Conservation (phyloP, 371 early-diverging fungal genomes). For the Mortierella sp. region DNA sequence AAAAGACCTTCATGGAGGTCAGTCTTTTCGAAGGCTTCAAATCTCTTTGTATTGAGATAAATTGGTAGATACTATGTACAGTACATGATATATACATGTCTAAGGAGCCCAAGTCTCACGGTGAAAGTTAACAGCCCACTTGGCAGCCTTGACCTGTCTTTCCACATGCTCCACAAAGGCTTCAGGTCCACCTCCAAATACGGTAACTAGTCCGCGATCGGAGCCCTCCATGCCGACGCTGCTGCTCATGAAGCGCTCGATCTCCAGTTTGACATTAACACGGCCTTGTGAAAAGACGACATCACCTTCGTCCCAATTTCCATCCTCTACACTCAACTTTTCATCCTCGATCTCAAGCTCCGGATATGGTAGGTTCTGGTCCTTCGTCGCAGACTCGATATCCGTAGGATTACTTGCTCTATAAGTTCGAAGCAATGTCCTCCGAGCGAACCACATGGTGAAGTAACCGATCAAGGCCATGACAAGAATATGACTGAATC, state of each 20-base stretch:
- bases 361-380: conserved; percentile 25
- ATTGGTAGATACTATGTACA: no score
- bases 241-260: conserved; percentile 30
- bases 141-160: conserved; percentile 25
- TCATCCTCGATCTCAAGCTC: conserved; percentile 35
- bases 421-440: conserved; percentile 16
- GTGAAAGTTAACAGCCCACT: conserved; percentile 49
- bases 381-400: conserved; percentile 23
- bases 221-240: conserved; percentile 18
- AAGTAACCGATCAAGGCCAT: conserved; percentile 30
- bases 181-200: conserved; percentile 55
- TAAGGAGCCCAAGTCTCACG: conserved; percentile 55
- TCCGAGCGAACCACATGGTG: conserved; percentile 28
- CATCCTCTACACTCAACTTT: conserved; percentile 37
- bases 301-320: conserved; percentile 49
- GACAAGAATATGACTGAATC: conserved; percentile 10
- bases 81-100: no score
- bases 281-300: conserved; percentile 41
- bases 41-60: no score
- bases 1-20: no score
- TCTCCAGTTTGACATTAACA: conserved; percentile 36
- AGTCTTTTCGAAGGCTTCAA: no score
- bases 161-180: conserved; percentile 50
- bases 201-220: conserved; percentile 23
- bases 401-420: conserved; percentile 19